phyloP scores from a whole-genome alignment of 2,329 filamentous ascomycete species.

The Penicillium oxalicum region DNA sequence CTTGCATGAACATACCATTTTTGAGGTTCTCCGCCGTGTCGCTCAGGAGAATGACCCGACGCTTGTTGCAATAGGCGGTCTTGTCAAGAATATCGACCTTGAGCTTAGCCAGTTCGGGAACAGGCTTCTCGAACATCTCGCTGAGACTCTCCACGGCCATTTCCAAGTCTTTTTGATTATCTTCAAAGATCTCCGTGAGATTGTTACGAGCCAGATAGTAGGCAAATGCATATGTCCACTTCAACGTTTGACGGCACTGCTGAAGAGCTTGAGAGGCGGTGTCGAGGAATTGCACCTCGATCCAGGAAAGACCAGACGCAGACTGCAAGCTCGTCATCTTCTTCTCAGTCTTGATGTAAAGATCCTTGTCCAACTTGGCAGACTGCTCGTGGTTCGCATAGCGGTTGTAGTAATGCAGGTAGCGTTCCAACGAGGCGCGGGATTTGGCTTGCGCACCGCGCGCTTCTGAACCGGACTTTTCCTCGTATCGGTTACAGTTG shows the following conservation, averaged over 20 bases:
- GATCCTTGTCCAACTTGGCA: constrained; percentile 90
- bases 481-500: constrained; percentile 95
- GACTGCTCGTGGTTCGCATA: constrained; percentile 99
- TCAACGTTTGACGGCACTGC: constrained; percentile 94
- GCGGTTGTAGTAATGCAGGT: constrained; percentile 97
- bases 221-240: constrained; percentile 99
- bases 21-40: constrained; percentile 91
- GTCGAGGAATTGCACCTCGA: constrained; percentile 95
- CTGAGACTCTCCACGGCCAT: constrained; percentile 94
- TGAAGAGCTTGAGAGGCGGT: constrained; percentile 89
- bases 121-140: constrained; percentile 99
- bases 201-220: constrained; percentile 97
- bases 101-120: constrained; percentile 73
- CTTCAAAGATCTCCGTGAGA: constrained; percentile 92
- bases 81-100: constrained; percentile 99
- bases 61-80: constrained; percentile 92
- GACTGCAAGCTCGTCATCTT: constrained; percentile 98
- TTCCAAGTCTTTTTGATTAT: constrained; percentile 96
- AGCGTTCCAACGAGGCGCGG: constrained; percentile 85
- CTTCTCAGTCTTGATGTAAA: constrained; percentile 93
- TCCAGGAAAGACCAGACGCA: constrained; percentile 95
- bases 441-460: constrained; percentile 88
- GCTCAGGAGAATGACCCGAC: constrained; percentile 79
- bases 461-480: constrained; percentile 87
- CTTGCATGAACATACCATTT: constrained; percentile 57